These are phyloP conservation scores for Aspergillus brasiliensis DNA, from an alignment of 2,329 filamentous ascomycete species.

Conservation along the genomic window DNA sequence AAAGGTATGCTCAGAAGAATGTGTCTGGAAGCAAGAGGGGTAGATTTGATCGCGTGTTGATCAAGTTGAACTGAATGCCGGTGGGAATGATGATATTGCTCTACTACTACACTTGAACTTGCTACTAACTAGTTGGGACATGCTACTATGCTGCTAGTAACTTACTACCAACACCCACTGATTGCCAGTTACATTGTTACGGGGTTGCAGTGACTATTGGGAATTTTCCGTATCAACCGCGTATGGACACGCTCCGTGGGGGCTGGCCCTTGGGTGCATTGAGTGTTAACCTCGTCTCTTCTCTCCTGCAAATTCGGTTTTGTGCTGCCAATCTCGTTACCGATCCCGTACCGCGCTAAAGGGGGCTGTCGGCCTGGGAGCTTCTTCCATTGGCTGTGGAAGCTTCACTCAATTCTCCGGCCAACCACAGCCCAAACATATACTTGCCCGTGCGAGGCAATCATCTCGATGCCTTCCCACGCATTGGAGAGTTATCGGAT, in stretches of 20 bases:
- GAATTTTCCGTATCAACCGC: neutral
- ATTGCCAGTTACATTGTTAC: neutral
- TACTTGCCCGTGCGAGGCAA: slow-evolving; percentile 4
- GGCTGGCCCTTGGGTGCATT: neutral
- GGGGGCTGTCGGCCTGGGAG: neutral
- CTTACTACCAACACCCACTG: no score
- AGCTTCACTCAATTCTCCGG: neutral
- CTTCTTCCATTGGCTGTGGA: neutral
- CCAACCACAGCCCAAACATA: slow-evolving; percentile 5
- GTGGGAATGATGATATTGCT: neutral
- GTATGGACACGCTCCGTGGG: neutral
- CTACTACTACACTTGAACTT: neutral
- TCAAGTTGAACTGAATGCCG: neutral
- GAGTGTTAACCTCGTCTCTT: no score
- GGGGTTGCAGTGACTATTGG: neutral
- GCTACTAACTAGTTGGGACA: no score
- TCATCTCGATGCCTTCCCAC: neutral
- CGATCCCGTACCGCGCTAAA: neutral
- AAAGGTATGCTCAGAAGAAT: neutral
- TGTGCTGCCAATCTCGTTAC: slow-evolving; percentile 5
- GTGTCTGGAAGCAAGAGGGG: slow-evolving; percentile 3
- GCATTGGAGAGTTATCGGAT: neutral
- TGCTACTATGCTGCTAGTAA: no score
- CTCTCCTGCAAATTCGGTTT: no score
- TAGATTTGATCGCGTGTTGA: neutral